Percentiles rank a stretch among this genome's conserved stretches.
phyloP scores from a whole-genome alignment of 2,329 filamentous ascomycete genomes.

The Elsinoe australis region DNA sequence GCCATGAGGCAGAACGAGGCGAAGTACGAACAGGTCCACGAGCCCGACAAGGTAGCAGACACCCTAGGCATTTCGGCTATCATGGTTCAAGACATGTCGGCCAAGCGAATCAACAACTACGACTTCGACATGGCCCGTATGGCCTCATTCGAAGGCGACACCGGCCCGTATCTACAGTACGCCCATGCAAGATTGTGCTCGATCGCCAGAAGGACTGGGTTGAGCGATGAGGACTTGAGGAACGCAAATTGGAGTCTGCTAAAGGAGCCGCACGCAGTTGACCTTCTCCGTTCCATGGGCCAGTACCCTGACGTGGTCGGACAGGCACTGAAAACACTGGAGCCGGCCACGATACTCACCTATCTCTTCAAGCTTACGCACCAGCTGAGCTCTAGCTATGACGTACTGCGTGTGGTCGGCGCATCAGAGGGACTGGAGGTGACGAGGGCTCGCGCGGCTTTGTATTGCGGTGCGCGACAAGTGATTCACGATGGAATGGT shows the following conservation, averaged over 20 bases:
- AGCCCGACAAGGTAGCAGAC: slow-evolving; percentile 76
- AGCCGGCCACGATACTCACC: slow-evolving; percentile 59
- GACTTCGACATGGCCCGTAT: slow-evolving; percentile 73
- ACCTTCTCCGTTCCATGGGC: slow-evolving; percentile 66
- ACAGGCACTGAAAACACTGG: slow-evolving; percentile 76
- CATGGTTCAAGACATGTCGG: slow-evolving; percentile 98
- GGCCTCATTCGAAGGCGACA: slow-evolving; percentile 79
- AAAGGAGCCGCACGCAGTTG: slow-evolving; percentile 61
- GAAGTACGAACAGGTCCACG: slow-evolving; percentile 83
- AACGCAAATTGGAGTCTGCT: slow-evolving; percentile 61
- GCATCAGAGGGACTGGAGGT: slow-evolving; percentile 58
- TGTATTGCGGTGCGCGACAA: slow-evolving; percentile 68
- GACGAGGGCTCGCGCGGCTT: slow-evolving; percentile 62
- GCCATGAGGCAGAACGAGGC: slow-evolving; percentile 84
- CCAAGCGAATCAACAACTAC: slow-evolving; percentile 72
- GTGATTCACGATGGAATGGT: slow-evolving; percentile 78
- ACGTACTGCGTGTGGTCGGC: slow-evolving; percentile 66
- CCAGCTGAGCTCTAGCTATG: slow-evolving; percentile 69
- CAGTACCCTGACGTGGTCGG: slow-evolving; percentile 80
- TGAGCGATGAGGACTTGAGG: slow-evolving; percentile 48
- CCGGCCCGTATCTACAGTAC: slow-evolving; percentile 77
- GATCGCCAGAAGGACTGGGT: slow-evolving; percentile 51
- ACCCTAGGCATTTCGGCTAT: slow-evolving; percentile 86
- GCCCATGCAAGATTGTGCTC: slow-evolving; percentile 63
- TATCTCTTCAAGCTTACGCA: slow-evolving; percentile 87